phyloP scores from a whole-genome alignment of 805 yeast genomes.

The Grigorovia humatica region DNA sequence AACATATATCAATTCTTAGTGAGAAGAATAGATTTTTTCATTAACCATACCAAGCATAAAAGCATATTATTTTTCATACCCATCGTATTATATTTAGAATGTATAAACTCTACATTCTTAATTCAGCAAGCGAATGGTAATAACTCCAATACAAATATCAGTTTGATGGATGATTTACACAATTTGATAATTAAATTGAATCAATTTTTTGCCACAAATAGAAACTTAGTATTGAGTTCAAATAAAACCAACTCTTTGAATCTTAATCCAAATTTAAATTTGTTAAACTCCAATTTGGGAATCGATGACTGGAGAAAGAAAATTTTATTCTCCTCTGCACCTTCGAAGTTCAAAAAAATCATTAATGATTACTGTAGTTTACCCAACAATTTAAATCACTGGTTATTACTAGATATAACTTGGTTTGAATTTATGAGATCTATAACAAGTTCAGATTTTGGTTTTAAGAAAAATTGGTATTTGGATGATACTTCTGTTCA shows the following conservation, averaged over 20 bases:
- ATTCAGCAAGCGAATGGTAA: not conserved
- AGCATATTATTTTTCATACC: not conserved
- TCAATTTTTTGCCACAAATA: constrained; percentile 3
- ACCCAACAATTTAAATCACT: constrained; percentile 11
- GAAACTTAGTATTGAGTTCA: not conserved
- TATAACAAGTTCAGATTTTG: constrained; percentile 4
- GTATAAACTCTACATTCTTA: not conserved
- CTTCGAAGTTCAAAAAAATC: constrained; percentile 6
- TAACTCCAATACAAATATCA: constrained; percentile 4
- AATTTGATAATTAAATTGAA: constrained; percentile 8
- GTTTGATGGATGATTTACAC: constrained; percentile 10
- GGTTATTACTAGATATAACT: constrained; percentile 18
- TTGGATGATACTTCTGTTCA: not conserved
- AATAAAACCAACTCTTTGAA: not conserved
- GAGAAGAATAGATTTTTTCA: not conserved
- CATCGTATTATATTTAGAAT: constrained; percentile 1
- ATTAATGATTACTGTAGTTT: constrained; percentile 5
- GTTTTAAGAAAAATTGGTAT: constrained; percentile 5
- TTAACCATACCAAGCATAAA: not conserved
- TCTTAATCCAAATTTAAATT: not conserved
- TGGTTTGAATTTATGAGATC: constrained; percentile 20
- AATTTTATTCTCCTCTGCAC: constrained; percentile 3
- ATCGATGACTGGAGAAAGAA: constrained; percentile 6
- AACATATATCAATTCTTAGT: not conserved
- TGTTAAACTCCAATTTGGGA: not conserved